Base-by-base conservation (phyloP, 2,329 filamentous ascomycete genomes). In the Claviceps capensis region DNA sequence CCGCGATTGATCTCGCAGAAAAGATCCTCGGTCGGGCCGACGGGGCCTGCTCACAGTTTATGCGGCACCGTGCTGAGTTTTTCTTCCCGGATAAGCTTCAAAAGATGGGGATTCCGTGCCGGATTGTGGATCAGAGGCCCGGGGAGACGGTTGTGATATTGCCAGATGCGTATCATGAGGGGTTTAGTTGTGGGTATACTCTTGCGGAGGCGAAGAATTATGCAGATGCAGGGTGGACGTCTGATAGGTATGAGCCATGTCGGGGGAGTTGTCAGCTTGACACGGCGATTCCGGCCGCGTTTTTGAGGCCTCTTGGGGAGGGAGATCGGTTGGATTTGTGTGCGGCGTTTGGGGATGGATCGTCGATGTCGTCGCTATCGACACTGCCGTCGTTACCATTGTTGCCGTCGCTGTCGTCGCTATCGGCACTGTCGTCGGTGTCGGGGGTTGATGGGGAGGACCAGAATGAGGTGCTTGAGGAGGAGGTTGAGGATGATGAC, bases 131-230 rank as follows among this genome's bases (percentile, higher is more conserved):
- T 38, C 67, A 69, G 49, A 61, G 65, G 1, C 65, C 67, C 5
- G 67, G 67, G 6, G 67, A 69, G 57, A 69, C 67, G 8, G 66
- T 69, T 40, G 67, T 69, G 40, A 66, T 69, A 45, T 56, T 69
- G 7, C 67, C 67, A 0, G 67, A 69, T 50, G 67, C 67, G 4
- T 69, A 69, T 48, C 67, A 69, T 51, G 65, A 69, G 53, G 67
- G 67, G 2, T 69, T 69, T 53, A 69, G 67, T 57, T 69, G 67
- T n/a, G 67, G 67, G 0, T 69, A 69, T 50, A 69, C 67, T 40
- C 63, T 69, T 46, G 67, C 67, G 3, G 67, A 69, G 52, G 67
- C 67, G 40, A 69, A 68, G 53, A 69, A 69, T 48, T 69, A 69
- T 48, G 67, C 67, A 19, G 67, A 69, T 38, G 54, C 56, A 11